phyloP scores from a whole-genome alignment of 2,329 filamentous ascomycete species.

The Ceratocystis smalleyi region DNA sequence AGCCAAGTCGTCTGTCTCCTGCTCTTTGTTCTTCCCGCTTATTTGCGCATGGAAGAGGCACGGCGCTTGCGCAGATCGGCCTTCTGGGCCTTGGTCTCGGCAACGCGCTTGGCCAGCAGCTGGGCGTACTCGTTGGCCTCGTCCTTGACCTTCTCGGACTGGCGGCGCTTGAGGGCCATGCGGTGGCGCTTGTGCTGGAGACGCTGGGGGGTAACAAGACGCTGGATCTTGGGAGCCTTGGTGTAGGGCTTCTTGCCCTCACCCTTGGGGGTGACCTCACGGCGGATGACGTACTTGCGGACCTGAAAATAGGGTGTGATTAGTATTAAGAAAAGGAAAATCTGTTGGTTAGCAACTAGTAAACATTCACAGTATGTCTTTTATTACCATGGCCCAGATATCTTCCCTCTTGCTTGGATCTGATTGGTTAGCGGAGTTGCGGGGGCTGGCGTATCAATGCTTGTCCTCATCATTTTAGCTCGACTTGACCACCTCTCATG shows the following conservation, averaged over 20 bases:
- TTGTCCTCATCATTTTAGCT: neutral
- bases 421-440: slow-evolving; percentile 7
- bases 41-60: slow-evolving; percentile 89
- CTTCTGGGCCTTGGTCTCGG: slow-evolving; percentile 89
- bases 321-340: slow-evolving; percentile 8
- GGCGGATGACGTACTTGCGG: slow-evolving; percentile 99
- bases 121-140: slow-evolving; percentile 97
- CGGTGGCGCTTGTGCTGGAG: slow-evolving; percentile 99
- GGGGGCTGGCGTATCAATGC: neutral
- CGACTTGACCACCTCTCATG: neutral
- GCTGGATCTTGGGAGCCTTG: slow-evolving; percentile 99
- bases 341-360: slow-evolving; percentile 24
- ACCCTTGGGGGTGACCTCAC: slow-evolving; percentile 90
- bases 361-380: slow-evolving; percentile 15
- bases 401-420: neutral
- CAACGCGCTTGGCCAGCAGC: slow-evolving; percentile 90
- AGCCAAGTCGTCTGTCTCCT: neutral
- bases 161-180: slow-evolving; percentile 94
- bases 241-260: slow-evolving; percentile 98
- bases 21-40: slow-evolving; percentile 28
- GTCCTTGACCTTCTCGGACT: slow-evolving; percentile 93
- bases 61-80: slow-evolving; percentile 91
- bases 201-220: slow-evolving; percentile 96
- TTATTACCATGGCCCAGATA: slow-evolving; percentile 11
- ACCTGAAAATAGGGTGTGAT: slow-evolving; percentile 40